phyloP scores from a whole-genome alignment of 2,329 filamentous ascomycete species.

The Ophioceras dolichostomum region DNA sequence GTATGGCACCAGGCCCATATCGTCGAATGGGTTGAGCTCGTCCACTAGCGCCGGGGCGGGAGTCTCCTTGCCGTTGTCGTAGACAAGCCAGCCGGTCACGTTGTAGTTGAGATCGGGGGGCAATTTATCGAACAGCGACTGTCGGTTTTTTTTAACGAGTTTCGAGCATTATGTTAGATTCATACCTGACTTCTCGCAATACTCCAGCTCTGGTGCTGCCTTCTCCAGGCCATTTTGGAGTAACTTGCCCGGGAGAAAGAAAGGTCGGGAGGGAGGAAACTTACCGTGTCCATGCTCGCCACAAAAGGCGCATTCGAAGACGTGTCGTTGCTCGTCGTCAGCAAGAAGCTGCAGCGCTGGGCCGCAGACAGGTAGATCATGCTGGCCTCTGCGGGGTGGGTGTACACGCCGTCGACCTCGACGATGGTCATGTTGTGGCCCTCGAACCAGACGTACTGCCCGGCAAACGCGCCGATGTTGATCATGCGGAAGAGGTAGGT shows the following conservation, averaged over 20 bases:
- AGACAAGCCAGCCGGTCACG: constrained; percentile 52
- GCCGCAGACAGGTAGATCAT: constrained; percentile 56
- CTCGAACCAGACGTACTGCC: constrained; percentile 55
- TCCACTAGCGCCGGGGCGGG: constrained; percentile 42
- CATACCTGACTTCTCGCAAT: background rate
- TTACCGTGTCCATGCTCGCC: constrained; percentile 54
- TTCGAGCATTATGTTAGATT: background rate
- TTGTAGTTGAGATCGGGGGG: constrained; percentile 58
- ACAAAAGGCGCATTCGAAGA: constrained; percentile 55
- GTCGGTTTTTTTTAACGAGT: no score
- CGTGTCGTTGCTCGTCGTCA: constrained; percentile 52
- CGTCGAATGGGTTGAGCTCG: constrained; percentile 58
- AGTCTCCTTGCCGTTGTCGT: constrained; percentile 32
- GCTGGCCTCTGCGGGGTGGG: constrained; percentile 43
- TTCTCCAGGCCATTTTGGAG: no score
- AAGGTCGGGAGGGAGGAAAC: no score
- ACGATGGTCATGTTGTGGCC: constrained; percentile 56
- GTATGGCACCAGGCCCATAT: constrained; percentile 56
- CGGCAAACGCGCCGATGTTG: constrained; percentile 62
- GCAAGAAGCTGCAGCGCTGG: constrained; percentile 51
- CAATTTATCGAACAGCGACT: constrained; percentile 56
- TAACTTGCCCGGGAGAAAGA: background rate
- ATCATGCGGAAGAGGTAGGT: constrained; percentile 64
- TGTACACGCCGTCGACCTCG: constrained; percentile 63
- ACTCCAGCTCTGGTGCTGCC: constrained; percentile 2